These are phyloP conservation scores for Naganishia kalamii DNA, from an alignment of 768 basidiomycete genomes.

Conservation along the genomic window DNA sequence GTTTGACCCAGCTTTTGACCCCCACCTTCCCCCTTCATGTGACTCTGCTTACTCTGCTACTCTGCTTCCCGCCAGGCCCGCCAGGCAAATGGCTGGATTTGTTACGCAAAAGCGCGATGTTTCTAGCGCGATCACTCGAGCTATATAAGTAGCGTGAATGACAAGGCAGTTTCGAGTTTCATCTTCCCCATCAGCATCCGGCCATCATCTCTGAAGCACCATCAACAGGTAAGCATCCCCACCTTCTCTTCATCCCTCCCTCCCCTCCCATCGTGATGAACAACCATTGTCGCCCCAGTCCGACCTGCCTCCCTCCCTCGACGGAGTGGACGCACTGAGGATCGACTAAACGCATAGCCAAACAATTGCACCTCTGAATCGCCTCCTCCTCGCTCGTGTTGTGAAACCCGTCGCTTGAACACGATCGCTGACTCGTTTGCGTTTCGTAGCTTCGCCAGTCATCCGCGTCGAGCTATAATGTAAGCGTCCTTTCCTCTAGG, in stretches of 20 bases:
- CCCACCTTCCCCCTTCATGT: too few species aligned
- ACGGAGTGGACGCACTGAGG: conserved; percentile 21
- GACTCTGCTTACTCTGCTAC: too few species aligned
- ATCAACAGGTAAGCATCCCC: not conserved
- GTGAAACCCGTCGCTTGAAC: not conserved
- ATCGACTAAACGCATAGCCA: conserved; percentile 20
- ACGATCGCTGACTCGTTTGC: not conserved
- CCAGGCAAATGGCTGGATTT: too few species aligned
- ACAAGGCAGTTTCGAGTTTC: not conserved
- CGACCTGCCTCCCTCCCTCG: conserved; percentile 18
- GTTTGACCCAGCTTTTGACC: too few species aligned
- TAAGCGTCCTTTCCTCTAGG: not conserved
- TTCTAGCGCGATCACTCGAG: too few species aligned
- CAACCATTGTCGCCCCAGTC: conserved; percentile 25
- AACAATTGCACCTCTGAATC: conserved; percentile 22
- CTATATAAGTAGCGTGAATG: too few species aligned
- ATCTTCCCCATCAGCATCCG: not conserved
- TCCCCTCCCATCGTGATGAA: conserved; percentile 3
- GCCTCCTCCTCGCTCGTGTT: not conserved
- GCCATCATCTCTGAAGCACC: not conserved
- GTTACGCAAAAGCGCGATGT: too few species aligned
- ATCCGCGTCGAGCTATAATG: not conserved
- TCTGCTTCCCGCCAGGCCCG: too few species aligned
- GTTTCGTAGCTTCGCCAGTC: not conserved
- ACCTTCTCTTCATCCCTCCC: not conserved